Evolutionary conservation across 2,329 filamentous ascomycete species (phyloP), one percentile per base, ranked within the genome.

Genomic region (Alternaria gansuensis): DNA sequence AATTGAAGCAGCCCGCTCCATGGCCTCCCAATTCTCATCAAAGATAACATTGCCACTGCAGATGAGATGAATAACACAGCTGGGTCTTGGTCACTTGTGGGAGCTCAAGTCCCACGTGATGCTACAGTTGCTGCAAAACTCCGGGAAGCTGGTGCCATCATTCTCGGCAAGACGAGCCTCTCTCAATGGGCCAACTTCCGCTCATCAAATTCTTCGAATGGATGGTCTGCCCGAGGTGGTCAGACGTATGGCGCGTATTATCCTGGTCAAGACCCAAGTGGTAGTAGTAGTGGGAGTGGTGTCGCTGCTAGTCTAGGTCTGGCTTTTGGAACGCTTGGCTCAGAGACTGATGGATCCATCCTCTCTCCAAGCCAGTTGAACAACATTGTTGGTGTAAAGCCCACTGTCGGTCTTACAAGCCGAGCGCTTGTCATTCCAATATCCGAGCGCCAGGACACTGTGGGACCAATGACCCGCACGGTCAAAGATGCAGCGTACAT

Each of bases 161-260:
- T 91, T 40, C 79, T 91, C 0, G 89, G 88, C 45, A 90, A 91
- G 75, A 79, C 87, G 0, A 88, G 87, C 55, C 70, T 90, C 28
- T 86, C 82, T 1, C 83, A 90, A 70, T 90, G 88, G 87, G 85
- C 85, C 2, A 87, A 88, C 64, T 87, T 80, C 53, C 80, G 89
- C 9, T 86, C 83, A 3, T 71, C 70, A 9, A 89, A 88, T 66
- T 80, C 79, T 4, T 83, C 79, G 10, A 85, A 85, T 56, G 88
- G 88, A 5, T 91, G 88, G 88, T 87, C 83, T 44, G 84, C 88
- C 0, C 80, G 85, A 58, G 87, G 87, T 7, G 88, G 88, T 0
- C 88, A 90, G 69, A 83, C 83, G 0, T 81, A 82, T 33, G 88
- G 78, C 9, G 86, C 87, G 0, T 91, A 89, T 69, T 85, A 84